These are phyloP conservation scores for Phytophthora macrochlamydospora DNA, from an alignment of 352 stramenopile genomes.

Conservation along the genomic window DNA sequence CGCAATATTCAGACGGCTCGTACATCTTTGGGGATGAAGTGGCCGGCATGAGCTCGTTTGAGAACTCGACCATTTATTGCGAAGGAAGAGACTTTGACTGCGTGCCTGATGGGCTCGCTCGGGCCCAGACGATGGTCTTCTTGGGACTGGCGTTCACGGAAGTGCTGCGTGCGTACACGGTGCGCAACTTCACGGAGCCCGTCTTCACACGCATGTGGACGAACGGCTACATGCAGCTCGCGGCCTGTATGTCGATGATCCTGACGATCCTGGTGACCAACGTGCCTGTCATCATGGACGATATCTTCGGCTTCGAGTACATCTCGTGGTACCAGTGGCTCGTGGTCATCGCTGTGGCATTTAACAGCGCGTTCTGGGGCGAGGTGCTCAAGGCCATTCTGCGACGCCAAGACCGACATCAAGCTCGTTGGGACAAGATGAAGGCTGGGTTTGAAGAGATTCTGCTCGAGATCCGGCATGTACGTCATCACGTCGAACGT, in stretches of 20 bases:
- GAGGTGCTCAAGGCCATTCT: constrained; percentile 60
- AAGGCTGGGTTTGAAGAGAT: constrained; percentile 62
- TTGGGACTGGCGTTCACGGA: constrained; percentile 71
- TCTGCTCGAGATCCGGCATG: constrained; percentile 63
- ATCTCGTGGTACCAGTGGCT: constrained; percentile 70
- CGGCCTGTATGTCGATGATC: constrained; percentile 54
- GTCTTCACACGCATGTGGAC: constrained; percentile 66
- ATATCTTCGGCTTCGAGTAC: constrained; percentile 72
- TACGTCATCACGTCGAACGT: constrained; percentile 58
- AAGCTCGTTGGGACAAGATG: constrained; percentile 48
- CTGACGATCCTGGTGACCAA: constrained; percentile 63
- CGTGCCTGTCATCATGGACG: constrained; percentile 59
- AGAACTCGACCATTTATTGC: constrained; percentile 54
- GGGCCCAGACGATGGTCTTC: constrained; percentile 81
- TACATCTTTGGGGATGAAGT: constrained; percentile 60
- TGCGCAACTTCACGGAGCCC: constrained; percentile 72
- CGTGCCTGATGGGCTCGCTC: constrained; percentile 57
- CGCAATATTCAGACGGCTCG: constrained; percentile 40
- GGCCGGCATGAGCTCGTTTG: constrained; percentile 28
- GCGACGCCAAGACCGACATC: constrained; percentile 40
- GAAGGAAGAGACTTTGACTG: constrained; percentile 66
- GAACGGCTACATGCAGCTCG: constrained; percentile 73
- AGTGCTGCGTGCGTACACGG: constrained; percentile 77
- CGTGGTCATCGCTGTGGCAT: constrained; percentile 38
- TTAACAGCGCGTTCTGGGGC: constrained; percentile 63